Evolutionary conservation across 106 monocot genomes (phyloP).

Genomic region (Cymbidium sinense): DNA sequence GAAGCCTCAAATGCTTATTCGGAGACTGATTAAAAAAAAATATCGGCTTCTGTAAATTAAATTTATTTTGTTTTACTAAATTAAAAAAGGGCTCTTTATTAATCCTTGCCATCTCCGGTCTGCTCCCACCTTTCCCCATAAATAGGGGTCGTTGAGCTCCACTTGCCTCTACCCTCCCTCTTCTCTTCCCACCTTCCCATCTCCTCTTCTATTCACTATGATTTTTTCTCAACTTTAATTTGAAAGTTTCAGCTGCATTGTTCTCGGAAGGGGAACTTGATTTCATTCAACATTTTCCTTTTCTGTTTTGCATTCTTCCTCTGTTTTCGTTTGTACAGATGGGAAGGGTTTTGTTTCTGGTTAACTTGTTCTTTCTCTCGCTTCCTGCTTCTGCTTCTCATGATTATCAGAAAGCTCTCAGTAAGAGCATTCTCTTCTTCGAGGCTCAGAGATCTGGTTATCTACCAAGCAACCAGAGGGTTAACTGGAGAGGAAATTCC

Average conservation of each 20-base stretch:
- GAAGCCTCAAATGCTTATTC: not conserved
- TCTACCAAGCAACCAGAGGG: constrained; percentile 65
- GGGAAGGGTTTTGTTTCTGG: constrained; percentile 2
- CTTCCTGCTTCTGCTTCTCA: constrained; percentile 35
- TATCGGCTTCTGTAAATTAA: not conserved
- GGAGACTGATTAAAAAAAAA: not conserved
- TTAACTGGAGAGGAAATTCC: constrained; percentile 75
- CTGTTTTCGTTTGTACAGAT: not conserved
- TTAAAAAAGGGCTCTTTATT: not conserved
- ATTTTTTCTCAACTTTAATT: not conserved
- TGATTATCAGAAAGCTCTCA: constrained; percentile 75
- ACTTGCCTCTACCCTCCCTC: not conserved
- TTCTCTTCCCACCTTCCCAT: not conserved
- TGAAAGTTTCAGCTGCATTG: not conserved
- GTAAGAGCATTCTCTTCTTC: constrained; percentile 79
- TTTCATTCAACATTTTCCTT: not conserved
- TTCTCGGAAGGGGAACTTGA: not conserved
- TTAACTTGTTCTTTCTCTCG: not conserved
- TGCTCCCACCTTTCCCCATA: not conserved
- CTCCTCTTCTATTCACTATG: not conserved
- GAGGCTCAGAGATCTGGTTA: constrained; percentile 94
- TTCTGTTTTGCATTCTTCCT: not conserved
- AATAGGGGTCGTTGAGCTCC: constrained; percentile 6
- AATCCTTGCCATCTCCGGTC: not conserved
- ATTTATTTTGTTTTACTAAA: not conserved